Conservation (phyloP, 129 eudicot species). For the Erigeron canadensis region DNA sequence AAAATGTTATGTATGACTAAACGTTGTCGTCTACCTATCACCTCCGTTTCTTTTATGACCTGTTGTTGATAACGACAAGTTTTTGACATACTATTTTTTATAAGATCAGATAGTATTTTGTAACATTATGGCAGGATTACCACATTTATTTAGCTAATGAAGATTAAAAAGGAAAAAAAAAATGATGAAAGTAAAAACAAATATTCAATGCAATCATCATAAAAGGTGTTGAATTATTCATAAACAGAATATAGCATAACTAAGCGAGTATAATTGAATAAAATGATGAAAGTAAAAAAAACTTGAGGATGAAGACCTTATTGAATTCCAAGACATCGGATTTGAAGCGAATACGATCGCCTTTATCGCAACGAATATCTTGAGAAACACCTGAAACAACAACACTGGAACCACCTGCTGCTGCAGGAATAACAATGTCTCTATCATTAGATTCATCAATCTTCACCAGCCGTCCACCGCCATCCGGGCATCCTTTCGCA, state of each 20-base stretch:
- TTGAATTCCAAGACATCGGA: slow-evolving; percentile 82
- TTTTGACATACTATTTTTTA: too few species aligned
- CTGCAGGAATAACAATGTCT: slow-evolving; percentile 62
- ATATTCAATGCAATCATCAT: neutral
- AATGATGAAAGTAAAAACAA: too few species aligned
- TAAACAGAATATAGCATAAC: neutral
- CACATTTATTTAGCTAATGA: too few species aligned
- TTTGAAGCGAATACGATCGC: slow-evolving; percentile 80
- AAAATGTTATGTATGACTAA: too few species aligned
- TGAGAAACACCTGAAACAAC: slow-evolving; percentile 53
- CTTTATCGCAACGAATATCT: slow-evolving; percentile 85
- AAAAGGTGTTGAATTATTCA: neutral
- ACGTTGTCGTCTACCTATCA: too few species aligned
- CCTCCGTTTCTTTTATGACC: too few species aligned
- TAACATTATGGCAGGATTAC: too few species aligned
- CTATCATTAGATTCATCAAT: slow-evolving; percentile 34
- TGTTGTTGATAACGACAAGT: too few species aligned
- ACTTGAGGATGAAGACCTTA: slow-evolving; percentile 54
- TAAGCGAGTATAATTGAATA: neutral
- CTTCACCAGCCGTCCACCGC: slow-evolving; percentile 39
- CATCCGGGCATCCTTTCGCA: slow-evolving; percentile 45
- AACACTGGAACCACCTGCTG: slow-evolving; percentile 29
- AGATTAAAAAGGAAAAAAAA: too few species aligned
- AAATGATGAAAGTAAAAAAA: too few species aligned
- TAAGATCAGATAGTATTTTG: too few species aligned